Evolutionary conservation across 176 grass and related monocot species (phyloP).

Genomic region (Carex littledalei): DNA sequence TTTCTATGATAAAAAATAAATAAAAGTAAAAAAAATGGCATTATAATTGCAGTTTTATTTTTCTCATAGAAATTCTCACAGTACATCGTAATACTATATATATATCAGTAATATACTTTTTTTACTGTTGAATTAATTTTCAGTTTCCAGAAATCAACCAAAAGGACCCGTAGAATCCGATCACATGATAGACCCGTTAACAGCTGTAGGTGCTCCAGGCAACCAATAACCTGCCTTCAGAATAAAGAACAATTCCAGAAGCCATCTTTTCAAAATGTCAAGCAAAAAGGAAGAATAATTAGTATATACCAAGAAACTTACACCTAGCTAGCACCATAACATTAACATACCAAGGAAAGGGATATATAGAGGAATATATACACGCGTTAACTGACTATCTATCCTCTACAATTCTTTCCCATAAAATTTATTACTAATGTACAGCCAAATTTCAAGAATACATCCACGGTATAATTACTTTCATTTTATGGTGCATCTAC

Average conservation of each 20-base stretch:
- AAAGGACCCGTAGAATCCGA: not conserved
- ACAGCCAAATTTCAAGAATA: not conserved
- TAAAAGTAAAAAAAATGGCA: too few relatives aligned
- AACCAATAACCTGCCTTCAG: not conserved
- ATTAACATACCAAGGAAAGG: conserved; percentile 20
- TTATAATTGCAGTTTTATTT: not conserved
- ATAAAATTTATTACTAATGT: not conserved
- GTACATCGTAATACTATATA: not conserved
- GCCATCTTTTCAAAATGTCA: conserved; percentile 11
- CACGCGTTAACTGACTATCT: not conserved
- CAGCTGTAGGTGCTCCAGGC: not conserved
- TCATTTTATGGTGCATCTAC: not conserved
- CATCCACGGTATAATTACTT: not conserved
- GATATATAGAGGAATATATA: not conserved
- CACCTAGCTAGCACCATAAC: not conserved
- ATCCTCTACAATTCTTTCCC: not conserved
- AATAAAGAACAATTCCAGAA: conserved; percentile 19
- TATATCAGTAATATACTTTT: not conserved
- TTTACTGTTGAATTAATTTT: not conserved
- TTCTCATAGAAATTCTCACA: not conserved
- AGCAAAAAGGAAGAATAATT: not conserved
- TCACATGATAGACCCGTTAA: not conserved
- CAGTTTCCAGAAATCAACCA: not conserved
- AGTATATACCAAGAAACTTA: conserved; percentile 4
- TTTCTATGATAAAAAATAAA: too few relatives aligned